Evolutionary conservation across 2,329 filamentous ascomycete genomes (phyloP), one percentile per base, ranked within the genome.

Genomic region (Hymenotorrendiella dingleyae): DNA sequence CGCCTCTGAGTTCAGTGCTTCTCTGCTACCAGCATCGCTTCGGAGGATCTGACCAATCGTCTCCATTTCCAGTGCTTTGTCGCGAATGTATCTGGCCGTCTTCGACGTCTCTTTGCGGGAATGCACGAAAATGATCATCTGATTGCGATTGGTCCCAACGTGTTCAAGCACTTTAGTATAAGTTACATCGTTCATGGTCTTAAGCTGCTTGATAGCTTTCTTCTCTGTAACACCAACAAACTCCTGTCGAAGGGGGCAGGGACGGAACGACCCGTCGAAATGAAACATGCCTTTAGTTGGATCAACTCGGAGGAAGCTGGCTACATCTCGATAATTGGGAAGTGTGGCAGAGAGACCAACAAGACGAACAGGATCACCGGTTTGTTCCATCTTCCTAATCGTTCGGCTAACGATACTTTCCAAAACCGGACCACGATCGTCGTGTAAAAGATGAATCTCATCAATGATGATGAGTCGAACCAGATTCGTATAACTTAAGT

Each of bases 51-150:
- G 88, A 45, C 91, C 89, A 57, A 98, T 97, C 0, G 93, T 96
- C 58, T 97, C 94, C 71, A 88, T 76, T 64, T 98, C 93, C n/a
- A 98, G 68, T 3, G 93, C 91, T 67, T 96, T 96, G 69, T 98
- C 94, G 50, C 90, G 80, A 58, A 98, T 90, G 61, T 95, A 95
- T 60, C 86, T 88, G 19, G 91, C 93, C 3, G 94, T 98, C 69
- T 98, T 98, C 7, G 90, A 89, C 0, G 94, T 98, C 65, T 98
- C 94, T 61, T 98, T 98, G 57, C 93, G 78, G 26, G 94, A 98
- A 63, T 98, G 94, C 5, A 98, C 93, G 60, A 98, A 98, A 46
- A 98, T 95, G 28, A 98, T 79, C 90, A 98, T 96, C 64, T 98
- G 93, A 57, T 98, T 95, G 50, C 86, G 81, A 59, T 94, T 84